Evolutionary conservation across 352 stramenopile species (phyloP).

Genomic region (Globisporangium splendens): DNA sequence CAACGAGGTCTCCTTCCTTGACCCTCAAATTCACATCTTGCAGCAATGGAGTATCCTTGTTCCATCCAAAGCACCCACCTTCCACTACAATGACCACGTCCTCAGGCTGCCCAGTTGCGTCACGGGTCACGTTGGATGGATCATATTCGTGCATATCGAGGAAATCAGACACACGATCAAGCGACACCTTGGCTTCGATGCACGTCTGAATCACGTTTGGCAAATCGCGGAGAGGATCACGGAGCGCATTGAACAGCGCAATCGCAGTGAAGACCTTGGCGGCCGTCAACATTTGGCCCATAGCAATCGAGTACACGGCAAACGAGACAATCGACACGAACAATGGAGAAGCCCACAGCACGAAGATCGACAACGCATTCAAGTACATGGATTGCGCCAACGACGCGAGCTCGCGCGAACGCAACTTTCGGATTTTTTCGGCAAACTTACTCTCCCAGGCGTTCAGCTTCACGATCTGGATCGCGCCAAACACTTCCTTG

Average conservation of each 20-base stretch:
- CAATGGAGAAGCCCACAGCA: conserved; percentile 18
- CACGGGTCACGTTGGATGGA: conserved; percentile 8
- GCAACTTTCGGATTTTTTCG: conserved; percentile 47
- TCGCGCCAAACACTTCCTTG: conserved; percentile 88
- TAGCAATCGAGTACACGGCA: conserved; percentile 26
- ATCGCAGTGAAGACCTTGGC: conserved; percentile 52
- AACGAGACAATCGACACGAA: conserved; percentile 30
- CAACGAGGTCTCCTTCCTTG: conserved; percentile 35
- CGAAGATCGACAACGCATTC: conserved; percentile 46
- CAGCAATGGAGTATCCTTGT: conserved; percentile 14
- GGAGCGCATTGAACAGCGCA: conserved; percentile 38
- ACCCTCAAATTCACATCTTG: conserved; percentile 23
- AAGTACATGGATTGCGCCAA: conserved; percentile 50
- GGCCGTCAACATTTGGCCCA: conserved; percentile 25
- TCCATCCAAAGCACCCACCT: conserved; percentile 26
- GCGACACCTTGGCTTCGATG: conserved; percentile 29
- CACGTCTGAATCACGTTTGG: conserved; percentile 21
- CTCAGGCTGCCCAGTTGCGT: not conserved
- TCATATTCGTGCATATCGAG: conserved; percentile 20
- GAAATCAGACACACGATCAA: conserved; percentile 27
- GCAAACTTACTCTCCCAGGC: conserved; percentile 79
- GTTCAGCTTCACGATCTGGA: conserved; percentile 96
- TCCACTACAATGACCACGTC: conserved; percentile 15
- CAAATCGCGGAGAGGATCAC: conserved; percentile 24
- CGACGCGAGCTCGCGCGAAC: conserved; percentile 52